A percentile compares a stretch with the other conserved stretches of the same genome.
These are phyloP conservation scores for Aspergillus leporis DNA, from an alignment of 495 filamentous ascomycete species.

Conservation along the genomic window DNA sequence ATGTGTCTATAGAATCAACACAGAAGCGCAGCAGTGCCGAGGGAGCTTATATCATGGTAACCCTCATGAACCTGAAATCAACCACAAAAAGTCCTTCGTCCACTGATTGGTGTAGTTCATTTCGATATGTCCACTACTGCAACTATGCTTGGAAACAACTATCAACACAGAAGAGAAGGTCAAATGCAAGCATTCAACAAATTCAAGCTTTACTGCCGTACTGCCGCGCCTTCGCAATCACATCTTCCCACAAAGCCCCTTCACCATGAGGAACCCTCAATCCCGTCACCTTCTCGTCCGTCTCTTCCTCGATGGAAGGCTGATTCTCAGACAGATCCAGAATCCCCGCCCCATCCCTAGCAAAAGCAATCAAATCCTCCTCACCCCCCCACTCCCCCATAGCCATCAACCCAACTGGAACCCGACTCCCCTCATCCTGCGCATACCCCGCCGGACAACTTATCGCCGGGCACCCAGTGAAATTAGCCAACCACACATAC, in stretches of 20 bases:
- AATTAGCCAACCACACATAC: constrained; percentile 88
- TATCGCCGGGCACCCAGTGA: constrained; percentile 77
- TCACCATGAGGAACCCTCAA: constrained; percentile 26
- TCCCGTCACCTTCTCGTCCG: constrained; percentile 13
- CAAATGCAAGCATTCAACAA: background rate
- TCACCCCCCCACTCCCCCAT: constrained; percentile 89
- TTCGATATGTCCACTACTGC: background rate
- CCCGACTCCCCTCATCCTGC: constrained; percentile 49
- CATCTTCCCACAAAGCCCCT: constrained; percentile 38
- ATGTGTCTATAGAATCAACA: background rate
- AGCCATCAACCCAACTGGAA: constrained; percentile 86
- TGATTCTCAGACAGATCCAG: constrained; percentile 30
- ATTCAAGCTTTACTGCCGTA: background rate
- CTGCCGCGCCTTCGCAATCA: constrained; percentile 27
- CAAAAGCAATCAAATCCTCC: constrained; percentile 74
- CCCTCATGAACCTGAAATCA: background rate
- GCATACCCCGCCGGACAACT: constrained; percentile 75
- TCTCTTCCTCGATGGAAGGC: constrained; percentile 3
- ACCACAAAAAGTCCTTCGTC: background rate
- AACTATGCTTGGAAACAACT: background rate
- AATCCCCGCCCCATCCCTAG: constrained; percentile 64
- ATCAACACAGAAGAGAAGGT: background rate
- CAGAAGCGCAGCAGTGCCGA: background rate
- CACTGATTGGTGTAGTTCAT: background rate
- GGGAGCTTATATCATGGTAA: background rate